A percentile compares a stretch with the other conserved stretches of the same genome.
Evolutionary conservation across 2,329 filamentous ascomycete species (phyloP).

Genomic region (Fusarium nisikadoi): DNA sequence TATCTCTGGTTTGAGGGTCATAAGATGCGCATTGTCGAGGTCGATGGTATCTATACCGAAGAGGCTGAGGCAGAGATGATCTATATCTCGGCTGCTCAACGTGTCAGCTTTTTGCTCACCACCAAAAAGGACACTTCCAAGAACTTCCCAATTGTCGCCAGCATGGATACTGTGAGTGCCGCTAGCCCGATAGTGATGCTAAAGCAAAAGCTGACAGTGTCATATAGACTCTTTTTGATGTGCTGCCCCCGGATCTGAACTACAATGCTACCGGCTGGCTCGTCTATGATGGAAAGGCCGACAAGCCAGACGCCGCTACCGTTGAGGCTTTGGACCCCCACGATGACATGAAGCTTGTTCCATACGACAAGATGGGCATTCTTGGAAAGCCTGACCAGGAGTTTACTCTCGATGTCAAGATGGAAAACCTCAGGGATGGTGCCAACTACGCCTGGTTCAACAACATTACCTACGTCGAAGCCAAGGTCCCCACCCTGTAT

Average conservation of each 20-base stretch:
- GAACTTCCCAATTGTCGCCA: slow-evolving; percentile 75
- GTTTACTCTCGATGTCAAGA: slow-evolving; percentile 72
- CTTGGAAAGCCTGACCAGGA: slow-evolving; percentile 71
- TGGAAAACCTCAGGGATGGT: slow-evolving; percentile 70
- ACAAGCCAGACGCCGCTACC: slow-evolving; percentile 61
- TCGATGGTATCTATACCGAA: slow-evolving; percentile 77
- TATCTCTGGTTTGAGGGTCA: slow-evolving; percentile 75
- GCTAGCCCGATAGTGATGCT: rapidly evolving
- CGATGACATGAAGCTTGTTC: slow-evolving; percentile 79
- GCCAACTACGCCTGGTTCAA: slow-evolving; percentile 75
- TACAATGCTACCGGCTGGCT: slow-evolving; percentile 74
- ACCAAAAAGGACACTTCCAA: slow-evolving; percentile 68
- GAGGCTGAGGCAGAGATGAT: slow-evolving; percentile 69
- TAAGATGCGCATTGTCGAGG: slow-evolving; percentile 75
- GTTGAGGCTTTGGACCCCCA: slow-evolving; percentile 73
- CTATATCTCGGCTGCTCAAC: slow-evolving; percentile 75
- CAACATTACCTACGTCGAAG: slow-evolving; percentile 77
- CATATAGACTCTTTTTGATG: slow-evolving; percentile 71
- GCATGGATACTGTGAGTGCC: slow-evolving; percentile 72
- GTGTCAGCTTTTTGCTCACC: slow-evolving; percentile 70
- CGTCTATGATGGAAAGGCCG: slow-evolving; percentile 61
- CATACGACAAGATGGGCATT: slow-evolving; percentile 72
- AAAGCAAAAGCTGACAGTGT: background rate
- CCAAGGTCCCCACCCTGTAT: slow-evolving; percentile 84
- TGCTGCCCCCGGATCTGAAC: slow-evolving; percentile 73